Conservation (phyloP, 768 basidiomycete genomes). For the Peribolospora kevripleyi region DNA sequence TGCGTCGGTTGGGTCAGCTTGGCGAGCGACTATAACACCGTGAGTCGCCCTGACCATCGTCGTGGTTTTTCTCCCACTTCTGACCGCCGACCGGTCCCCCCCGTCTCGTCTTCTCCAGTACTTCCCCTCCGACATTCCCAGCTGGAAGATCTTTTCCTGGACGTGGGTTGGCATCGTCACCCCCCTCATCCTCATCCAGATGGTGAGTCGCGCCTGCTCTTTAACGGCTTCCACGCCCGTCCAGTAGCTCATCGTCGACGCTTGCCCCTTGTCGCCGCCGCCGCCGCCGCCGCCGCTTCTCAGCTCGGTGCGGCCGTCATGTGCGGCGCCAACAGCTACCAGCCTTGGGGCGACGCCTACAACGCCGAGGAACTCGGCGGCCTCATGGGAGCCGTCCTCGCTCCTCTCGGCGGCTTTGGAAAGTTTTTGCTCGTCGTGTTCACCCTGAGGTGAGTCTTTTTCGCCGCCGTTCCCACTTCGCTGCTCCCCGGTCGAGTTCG, state of each 20-base stretch:
- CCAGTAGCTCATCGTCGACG: slow-evolving; percentile 1
- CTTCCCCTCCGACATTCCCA: slow-evolving; percentile 20
- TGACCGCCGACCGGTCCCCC: slow-evolving; percentile 38
- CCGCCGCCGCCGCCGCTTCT: slow-evolving; percentile 9
- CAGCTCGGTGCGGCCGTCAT: slow-evolving; percentile 26
- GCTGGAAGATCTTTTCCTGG: slow-evolving; percentile 22
- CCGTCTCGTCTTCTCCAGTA: background rate
- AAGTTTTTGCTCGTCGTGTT: slow-evolving; percentile 28
- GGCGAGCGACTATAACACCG: slow-evolving; percentile 16
- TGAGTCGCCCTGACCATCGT: slow-evolving; percentile 2
- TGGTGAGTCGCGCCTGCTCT: slow-evolving; percentile 45
- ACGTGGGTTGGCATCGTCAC: slow-evolving; percentile 21
- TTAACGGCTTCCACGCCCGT: slow-evolving; percentile 25
- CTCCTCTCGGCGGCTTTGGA: slow-evolving; percentile 24
- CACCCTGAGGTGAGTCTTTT: slow-evolving; percentile 15
- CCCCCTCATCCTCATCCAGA: slow-evolving; percentile 21
- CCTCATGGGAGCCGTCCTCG: slow-evolving; percentile 24
- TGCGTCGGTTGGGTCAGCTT: slow-evolving; percentile 23
- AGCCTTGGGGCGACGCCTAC: slow-evolving; percentile 22
- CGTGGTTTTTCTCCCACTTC: slow-evolving; percentile 33
- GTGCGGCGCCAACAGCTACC: slow-evolving; percentile 19
- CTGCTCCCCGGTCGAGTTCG: too few relatives aligned
- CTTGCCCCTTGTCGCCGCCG: background rate
- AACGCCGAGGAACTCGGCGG: slow-evolving; percentile 24
- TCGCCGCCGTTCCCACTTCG: background rate